Evolutionary conservation across 2,329 filamentous ascomycete genomes (phyloP), one percentile per base, ranked within the genome.

Genomic region (Cytospora piceae): DNA sequence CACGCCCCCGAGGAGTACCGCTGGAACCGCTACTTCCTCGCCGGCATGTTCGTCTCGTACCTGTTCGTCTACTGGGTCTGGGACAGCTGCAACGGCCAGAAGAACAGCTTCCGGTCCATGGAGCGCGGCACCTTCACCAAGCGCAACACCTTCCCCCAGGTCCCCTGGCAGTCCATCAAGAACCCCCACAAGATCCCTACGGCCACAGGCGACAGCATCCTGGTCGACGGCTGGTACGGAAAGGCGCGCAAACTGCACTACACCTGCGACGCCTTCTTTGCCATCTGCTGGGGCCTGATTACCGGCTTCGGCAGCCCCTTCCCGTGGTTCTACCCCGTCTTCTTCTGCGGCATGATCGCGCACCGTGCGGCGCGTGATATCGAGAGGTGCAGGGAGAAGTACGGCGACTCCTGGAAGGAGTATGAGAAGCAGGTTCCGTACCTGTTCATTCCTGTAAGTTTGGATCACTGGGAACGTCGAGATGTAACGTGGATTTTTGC

Each of bases 301-400:
- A 93, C 90, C 3, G 92, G 92, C 14, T 94, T 94, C 78, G 81
- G 69, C 53, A 92, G 89, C 74, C 91, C 92, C 0, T 94, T 94
- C 79, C 92, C 92, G 0, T 96, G 92, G 91, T 95, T 96, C 78
- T 94, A 96, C 75, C 90, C 91, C 0, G 77, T 91, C 42, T 96
- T 96, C 81, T 96, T 96, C 76, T 81, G 82, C 22, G 78, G 79
- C 71, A 94, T 94, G 91, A 94, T 95, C 73, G 82, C 87, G 12
- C 92, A 96, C 77, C 89, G 92, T 66, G 90, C 91, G 5, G 81
- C 81, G 70, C 84, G 92, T 67, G 92, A 96, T 74, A 91, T 94
- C 67, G 82, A 90, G 75, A 83, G 88, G 69, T 96, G 92, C 78
- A 84, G 86, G 63, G 82, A 82, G 71, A 93, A 92, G 82, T 96